phyloP scores from a whole-genome alignment of 1,284 basidiomycete species.

The Malassezia dermatis region DNA sequence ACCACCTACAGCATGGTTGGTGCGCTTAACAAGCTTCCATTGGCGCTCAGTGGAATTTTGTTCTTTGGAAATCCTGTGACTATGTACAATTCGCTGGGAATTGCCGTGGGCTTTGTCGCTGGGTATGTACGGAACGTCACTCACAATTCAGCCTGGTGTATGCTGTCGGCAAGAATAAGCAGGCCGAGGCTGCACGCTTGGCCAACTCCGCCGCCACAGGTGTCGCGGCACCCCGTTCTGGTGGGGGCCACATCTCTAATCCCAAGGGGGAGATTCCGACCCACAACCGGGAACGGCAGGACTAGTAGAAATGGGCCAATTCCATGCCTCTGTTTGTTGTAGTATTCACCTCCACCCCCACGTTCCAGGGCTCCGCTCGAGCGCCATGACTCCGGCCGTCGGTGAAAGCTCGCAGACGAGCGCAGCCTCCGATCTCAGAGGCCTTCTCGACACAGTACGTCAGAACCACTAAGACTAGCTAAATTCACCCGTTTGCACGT shows the following conservation, averaged over 20 bases:
- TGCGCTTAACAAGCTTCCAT: slow-evolving; percentile 93
- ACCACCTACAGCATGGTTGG: slow-evolving; percentile 99
- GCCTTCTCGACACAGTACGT: slow-evolving; percentile 8
- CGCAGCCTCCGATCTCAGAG: not conserved
- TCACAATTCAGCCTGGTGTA: slow-evolving; percentile 45
- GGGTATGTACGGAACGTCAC: slow-evolving; percentile 41
- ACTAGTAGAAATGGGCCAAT: not conserved
- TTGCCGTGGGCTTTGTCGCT: slow-evolving; percentile 79
- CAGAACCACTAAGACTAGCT: not conserved
- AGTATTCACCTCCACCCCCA: not conserved
- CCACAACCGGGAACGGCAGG: slow-evolving; percentile 10
- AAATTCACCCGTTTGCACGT: not conserved
- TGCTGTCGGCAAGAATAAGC: slow-evolving; percentile 44
- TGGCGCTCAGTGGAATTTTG: slow-evolving; percentile 55
- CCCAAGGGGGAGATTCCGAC: slow-evolving; percentile 24
- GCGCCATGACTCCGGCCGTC: not conserved
- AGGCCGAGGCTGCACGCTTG: slow-evolving; percentile 33
- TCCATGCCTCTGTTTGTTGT: not conserved
- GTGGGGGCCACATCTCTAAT: slow-evolving; percentile 8
- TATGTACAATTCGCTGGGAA: slow-evolving; percentile 73
- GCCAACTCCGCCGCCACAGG: slow-evolving; percentile 25
- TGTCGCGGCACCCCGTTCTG: not conserved
- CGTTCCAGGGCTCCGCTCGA: not conserved
- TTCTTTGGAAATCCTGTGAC: slow-evolving; percentile 67
- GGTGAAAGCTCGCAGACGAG: not conserved